Evolutionary conservation across 1,139 yeast species (phyloP).

Genomic region (Geotrichum fermentans): DNA sequence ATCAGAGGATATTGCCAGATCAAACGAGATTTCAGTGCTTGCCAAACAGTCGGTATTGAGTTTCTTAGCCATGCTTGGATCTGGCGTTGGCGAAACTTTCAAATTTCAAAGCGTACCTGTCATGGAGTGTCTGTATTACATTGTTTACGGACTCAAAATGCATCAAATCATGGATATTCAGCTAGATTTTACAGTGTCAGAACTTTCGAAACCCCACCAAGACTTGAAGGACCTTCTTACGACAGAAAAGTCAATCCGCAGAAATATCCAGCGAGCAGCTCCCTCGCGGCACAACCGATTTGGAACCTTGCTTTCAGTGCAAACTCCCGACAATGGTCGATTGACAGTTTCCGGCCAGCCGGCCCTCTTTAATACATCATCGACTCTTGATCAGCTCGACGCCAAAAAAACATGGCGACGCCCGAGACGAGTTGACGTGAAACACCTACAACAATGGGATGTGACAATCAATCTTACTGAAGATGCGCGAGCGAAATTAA

Average conservation of each 20-base stretch:
- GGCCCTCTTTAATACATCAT: conserved; percentile 48
- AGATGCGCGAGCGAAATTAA: conserved; percentile 39
- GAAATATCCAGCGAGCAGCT: conserved; percentile 37
- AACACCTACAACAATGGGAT: conserved; percentile 30
- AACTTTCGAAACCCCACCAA: conserved; percentile 13
- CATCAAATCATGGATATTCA: conserved; percentile 17
- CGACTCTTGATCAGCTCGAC: conserved; percentile 58
- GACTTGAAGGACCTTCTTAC: conserved; percentile 50
- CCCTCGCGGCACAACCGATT: conserved; percentile 82
- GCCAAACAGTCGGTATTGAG: conserved; percentile 65
- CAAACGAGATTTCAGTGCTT: conserved; percentile 53
- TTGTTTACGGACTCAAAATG: conserved; percentile 41
- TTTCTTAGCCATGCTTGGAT: conserved; percentile 62
- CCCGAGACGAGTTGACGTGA: conserved; percentile 41
- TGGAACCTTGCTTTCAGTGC: conserved; percentile 76
- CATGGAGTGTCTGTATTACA: conserved; percentile 63
- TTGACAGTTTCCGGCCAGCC: conserved; percentile 75
- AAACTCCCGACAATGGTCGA: conserved; percentile 52
- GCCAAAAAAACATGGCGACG: conserved; percentile 62
- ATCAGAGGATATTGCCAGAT: conserved; percentile 63
- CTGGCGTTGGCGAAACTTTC: conserved; percentile 60
- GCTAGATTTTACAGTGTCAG: conserved; percentile 11
- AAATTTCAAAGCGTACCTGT: conserved; percentile 60
- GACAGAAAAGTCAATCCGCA: conserved; percentile 54
- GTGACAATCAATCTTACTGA: conserved; percentile 33